A percentile compares a stretch with the other conserved stretches of the same genome.
These are phyloP conservation scores for Chaetomiaceae sp. DNA, from an alignment of 2,329 filamentous ascomycete species.

Conservation along the genomic window DNA sequence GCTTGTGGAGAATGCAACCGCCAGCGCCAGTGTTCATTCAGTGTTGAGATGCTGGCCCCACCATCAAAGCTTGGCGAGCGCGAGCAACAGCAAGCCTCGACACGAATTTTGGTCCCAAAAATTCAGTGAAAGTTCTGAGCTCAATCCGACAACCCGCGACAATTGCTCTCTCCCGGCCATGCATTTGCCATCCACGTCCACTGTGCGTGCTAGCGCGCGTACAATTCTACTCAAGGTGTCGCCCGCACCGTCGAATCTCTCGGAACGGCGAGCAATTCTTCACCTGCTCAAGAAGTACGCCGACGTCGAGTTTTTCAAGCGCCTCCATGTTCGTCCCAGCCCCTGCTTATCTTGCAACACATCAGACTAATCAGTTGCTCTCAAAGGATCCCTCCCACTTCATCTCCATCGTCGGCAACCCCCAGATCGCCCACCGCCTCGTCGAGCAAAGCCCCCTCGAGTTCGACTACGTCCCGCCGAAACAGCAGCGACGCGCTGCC, in stretches of 20 bases:
- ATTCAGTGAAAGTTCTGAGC: no score
- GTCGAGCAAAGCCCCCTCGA: constrained; percentile 44
- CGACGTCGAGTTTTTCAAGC: constrained; percentile 50
- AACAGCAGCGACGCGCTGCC: not conserved
- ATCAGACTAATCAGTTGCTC: not conserved
- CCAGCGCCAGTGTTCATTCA: no score
- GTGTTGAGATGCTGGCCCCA: no score
- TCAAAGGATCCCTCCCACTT: constrained; percentile 46
- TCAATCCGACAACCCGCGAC: no score
- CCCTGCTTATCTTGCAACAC: not conserved
- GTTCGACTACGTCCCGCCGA: constrained; percentile 37
- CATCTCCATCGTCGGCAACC: constrained; percentile 43
- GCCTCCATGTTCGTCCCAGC: constrained; percentile 31
- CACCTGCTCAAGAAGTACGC: constrained; percentile 47
- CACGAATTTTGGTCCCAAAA: no score
- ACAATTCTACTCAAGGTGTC: constrained; percentile 46
- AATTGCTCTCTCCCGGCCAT: no score
- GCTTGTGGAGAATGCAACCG: no score
- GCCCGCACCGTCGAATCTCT: constrained; percentile 49
- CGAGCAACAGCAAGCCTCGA: no score
- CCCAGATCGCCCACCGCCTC: constrained; percentile 38
- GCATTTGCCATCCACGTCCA: no score
- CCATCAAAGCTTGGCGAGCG: no score
- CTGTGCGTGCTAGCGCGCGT: constrained; percentile 16
- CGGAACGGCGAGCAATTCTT: constrained; percentile 52